Evolutionary conservation across 2,329 filamentous ascomycete genomes (phyloP).

Genomic region (Acephala macrosclerotiorum): DNA sequence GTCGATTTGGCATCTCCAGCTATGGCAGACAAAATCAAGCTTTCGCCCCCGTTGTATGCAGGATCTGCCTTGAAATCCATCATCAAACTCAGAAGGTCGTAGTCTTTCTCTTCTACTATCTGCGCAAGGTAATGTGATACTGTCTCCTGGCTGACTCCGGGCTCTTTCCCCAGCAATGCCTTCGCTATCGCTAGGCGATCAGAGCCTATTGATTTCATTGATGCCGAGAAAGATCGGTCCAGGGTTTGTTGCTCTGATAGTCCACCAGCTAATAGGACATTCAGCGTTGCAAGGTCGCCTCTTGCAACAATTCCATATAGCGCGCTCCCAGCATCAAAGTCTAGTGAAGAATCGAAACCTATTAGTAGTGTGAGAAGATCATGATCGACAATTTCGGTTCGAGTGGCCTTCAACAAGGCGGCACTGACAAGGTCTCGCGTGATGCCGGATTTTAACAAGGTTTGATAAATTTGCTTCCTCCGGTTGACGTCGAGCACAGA

Average conservation of each 20-base stretch:
- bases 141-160: conserved; percentile 7
- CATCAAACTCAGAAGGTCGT: conserved; percentile 12
- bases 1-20: conserved; percentile 12
- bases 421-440: conserved; percentile 15
- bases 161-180: conserved; percentile 9
- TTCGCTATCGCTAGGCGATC: conserved; percentile 6
- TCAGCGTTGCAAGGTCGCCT: conserved; percentile 8
- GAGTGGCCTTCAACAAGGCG: conserved; percentile 6
- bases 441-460: conserved; percentile 11
- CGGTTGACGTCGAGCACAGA: not conserved
- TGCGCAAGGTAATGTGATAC: conserved; percentile 13
- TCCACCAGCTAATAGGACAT: conserved; percentile 6
- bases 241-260: conserved; percentile 1
- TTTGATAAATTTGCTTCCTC: conserved; percentile 7
- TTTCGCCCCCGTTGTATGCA: conserved; percentile 11
- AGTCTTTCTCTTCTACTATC: conserved; percentile 9
- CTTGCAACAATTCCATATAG: conserved; percentile 1
- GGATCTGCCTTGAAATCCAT: conserved; percentile 15
- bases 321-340: conserved; percentile 11
- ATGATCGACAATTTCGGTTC: conserved; percentile 6
- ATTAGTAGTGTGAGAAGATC: conserved; percentile 2
- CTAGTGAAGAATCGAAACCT: conserved; percentile 9
- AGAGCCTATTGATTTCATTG: conserved; percentile 1
- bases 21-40: conserved; percentile 11
- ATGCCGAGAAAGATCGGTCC: conserved; percentile 12